Evolutionary conservation across 805 yeast genomes (phyloP).

Genomic region (Kazachstania kunashirensis): DNA sequence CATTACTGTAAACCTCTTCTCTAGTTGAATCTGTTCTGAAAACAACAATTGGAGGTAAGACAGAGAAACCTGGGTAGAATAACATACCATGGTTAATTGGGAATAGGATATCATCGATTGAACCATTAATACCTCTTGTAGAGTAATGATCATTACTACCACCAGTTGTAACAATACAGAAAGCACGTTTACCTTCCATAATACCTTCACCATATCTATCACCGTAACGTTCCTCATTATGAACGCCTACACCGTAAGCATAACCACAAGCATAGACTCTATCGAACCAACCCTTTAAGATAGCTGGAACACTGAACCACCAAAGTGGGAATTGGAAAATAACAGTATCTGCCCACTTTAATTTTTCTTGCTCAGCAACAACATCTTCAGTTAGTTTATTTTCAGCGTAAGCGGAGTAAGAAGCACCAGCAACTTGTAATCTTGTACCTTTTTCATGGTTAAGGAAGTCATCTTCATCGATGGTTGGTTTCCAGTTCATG

Average conservation of each 20-base stretch:
- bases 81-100: slow-evolving; percentile 22
- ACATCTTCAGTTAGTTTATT: slow-evolving; percentile 23
- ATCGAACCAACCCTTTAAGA: slow-evolving; percentile 27
- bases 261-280: slow-evolving; percentile 20
- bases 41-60: slow-evolving; percentile 15
- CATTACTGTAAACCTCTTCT: slow-evolving; percentile 3
- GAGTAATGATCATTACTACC: slow-evolving; percentile 11
- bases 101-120: slow-evolving; percentile 17
- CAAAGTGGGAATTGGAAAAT: slow-evolving; percentile 25
- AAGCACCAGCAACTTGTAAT: slow-evolving; percentile 12
- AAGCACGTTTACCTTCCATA: slow-evolving; percentile 18
- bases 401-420: slow-evolving; percentile 10
- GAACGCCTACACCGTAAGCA: slow-evolving; percentile 19
- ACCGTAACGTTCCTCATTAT: slow-evolving; percentile 4
- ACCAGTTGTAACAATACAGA: slow-evolving; percentile 11
- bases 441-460: slow-evolving; percentile 9
- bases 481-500: slow-evolving; percentile 16
- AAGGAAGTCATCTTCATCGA: slow-evolving; percentile 18
- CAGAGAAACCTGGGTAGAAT: slow-evolving; percentile 18
- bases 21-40: slow-evolving; percentile 6
- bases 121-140: slow-evolving; percentile 18
- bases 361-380: slow-evolving; percentile 21
- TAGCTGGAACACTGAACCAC: slow-evolving; percentile 29
- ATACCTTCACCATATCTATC: slow-evolving; percentile 21
- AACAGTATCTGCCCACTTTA: slow-evolving; percentile 25